Evolutionary conservation across 2,329 filamentous ascomycete species (phyloP).

Genomic region (Coniochaeta hoffmannii): DNA sequence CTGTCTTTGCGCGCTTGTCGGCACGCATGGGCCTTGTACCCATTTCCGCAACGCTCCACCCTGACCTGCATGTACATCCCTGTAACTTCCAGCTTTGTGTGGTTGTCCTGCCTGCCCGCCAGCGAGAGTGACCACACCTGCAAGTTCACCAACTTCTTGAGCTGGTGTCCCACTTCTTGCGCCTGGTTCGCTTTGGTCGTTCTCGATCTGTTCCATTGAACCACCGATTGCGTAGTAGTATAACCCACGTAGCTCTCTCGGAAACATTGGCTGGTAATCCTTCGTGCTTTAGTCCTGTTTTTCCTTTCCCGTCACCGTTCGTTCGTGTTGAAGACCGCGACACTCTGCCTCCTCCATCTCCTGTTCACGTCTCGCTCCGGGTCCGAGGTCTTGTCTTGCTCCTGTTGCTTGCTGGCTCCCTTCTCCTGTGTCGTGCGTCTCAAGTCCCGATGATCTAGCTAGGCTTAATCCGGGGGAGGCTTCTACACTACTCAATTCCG

Average conservation of each 20-base stretch:
- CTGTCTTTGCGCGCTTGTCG: not conserved
- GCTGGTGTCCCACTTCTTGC: not conserved
- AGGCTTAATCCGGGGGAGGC: not conserved
- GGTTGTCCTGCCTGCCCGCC: not conserved
- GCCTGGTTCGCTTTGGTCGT: not conserved
- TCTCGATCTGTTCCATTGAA: conserved; percentile 1
- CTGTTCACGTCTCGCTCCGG: not conserved
- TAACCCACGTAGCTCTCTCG: conserved; percentile 1
- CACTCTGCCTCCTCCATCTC: not conserved
- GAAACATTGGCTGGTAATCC: not conserved
- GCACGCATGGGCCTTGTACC: conserved; percentile 1
- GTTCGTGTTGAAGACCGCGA: not conserved
- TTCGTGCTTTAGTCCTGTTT: not conserved
- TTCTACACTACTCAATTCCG: not conserved
- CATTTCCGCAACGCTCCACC: not conserved
- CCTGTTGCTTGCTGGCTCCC: not conserved
- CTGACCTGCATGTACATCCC: not conserved
- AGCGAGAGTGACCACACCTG: not conserved
- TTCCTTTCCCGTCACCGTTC: not conserved
- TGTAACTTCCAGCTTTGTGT: too few species aligned
- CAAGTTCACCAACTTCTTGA: not conserved
- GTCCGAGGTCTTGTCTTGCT: not conserved
- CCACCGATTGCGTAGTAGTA: conserved; percentile 1
- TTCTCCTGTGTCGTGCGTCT: not conserved
- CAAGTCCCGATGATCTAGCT: conserved; percentile 1